These are phyloP conservation scores for Prinsepia uniflora DNA, from an alignment of 306 rosid species.

Conservation along the genomic window DNA sequence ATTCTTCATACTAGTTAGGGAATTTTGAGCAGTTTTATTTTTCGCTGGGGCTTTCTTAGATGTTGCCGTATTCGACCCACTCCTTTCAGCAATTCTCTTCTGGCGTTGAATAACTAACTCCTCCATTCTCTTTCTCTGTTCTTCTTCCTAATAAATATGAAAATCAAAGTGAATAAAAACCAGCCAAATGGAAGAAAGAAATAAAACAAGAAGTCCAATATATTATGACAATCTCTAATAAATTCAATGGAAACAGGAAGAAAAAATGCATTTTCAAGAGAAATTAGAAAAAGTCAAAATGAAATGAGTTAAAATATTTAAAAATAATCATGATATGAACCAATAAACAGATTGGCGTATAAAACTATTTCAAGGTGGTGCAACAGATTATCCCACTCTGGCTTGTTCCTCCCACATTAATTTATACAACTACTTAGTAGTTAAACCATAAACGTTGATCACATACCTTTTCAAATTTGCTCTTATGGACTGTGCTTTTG, in stretches of 20 bases:
- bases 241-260: neutral
- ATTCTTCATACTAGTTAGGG: constrained; percentile 31
- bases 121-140: constrained; percentile 68
- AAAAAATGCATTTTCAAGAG: neutral
- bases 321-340: neutral
- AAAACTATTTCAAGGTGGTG: neutral
- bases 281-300: neutral
- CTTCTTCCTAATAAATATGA: constrained; percentile 63
- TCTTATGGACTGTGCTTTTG: constrained; percentile 44
- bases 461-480: constrained; percentile 67
- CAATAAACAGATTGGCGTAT: neutral
- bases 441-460: constrained; percentile 11
- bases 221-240: neutral
- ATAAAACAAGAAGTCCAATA: neutral
- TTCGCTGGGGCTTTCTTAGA: constrained; percentile 42
- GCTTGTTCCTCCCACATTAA: neutral
- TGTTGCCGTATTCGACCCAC: constrained; percentile 29
- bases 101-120: constrained; percentile 64
- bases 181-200: constrained; percentile 3
- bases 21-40: constrained; percentile 30
- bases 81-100: constrained; percentile 93
- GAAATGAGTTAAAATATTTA: neutral
- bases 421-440: neutral
- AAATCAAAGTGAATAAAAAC: constrained; percentile 17
- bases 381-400: neutral